Percentiles rank a stretch among this genome's conserved stretches.
These are phyloP conservation scores for Bolboschoenoplectus hybrid DNA, from an alignment of 202 grass and related monocot genomes.

Conservation along the genomic window DNA sequence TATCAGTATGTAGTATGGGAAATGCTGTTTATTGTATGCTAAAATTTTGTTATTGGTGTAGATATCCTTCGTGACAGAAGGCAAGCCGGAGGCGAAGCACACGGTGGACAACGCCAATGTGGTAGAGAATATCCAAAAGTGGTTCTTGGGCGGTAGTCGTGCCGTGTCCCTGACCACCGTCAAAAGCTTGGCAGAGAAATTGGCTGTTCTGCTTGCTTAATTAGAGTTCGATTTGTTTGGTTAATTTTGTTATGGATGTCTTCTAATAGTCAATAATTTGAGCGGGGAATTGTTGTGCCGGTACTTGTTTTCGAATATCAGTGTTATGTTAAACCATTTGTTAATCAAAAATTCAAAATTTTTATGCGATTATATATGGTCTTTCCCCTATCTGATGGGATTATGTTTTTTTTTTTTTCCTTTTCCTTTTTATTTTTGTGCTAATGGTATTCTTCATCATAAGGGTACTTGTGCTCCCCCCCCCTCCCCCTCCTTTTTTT, in stretches of 20 bases:
- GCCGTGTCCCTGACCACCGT: slow-evolving; percentile 69
- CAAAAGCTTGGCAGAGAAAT: slow-evolving; percentile 50
- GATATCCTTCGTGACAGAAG: slow-evolving; percentile 71
- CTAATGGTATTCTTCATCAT: background rate
- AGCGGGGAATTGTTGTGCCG: slow-evolving; percentile 15
- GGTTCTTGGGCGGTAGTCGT: slow-evolving; percentile 65
- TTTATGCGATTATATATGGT: background rate
- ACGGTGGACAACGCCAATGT: slow-evolving; percentile 61
- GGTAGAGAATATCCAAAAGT: slow-evolving; percentile 69
- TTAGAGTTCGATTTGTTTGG: slow-evolving; percentile 18
- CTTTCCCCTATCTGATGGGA: background rate
- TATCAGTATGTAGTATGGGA: background rate
- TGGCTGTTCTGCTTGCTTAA: slow-evolving; percentile 44
- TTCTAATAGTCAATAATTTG: slow-evolving; percentile 28
- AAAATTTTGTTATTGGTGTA: slow-evolving; percentile 28
- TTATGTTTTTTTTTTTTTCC: background rate
- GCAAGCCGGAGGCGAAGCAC: slow-evolving; percentile 58
- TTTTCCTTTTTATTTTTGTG: too few relatives aligned
- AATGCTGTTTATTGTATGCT: background rate
- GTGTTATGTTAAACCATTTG: slow-evolving; percentile 21
- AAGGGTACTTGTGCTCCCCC: background rate
- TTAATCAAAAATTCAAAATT: slow-evolving; percentile 10
- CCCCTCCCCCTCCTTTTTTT: background rate
- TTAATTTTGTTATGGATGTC: background rate
- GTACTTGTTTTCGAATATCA: slow-evolving; percentile 15